Evolutionary conservation across 768 basidiomycete species (phyloP), one percentile per base, ranked within the genome.

Genomic region (Pisolithus microcarpus): DNA sequence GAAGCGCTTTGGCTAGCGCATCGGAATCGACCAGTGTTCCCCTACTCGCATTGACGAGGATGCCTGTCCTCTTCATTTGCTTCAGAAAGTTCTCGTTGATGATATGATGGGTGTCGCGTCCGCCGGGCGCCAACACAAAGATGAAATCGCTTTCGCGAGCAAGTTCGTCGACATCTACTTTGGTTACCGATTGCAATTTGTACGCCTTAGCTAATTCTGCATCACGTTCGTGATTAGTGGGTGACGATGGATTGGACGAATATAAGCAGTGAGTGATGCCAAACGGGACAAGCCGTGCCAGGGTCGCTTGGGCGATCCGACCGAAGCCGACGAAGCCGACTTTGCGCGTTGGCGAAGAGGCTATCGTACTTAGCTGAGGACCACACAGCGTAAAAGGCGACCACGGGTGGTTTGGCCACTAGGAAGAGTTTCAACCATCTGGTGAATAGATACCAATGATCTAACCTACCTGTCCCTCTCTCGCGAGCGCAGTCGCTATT

Each of bases 321-420:
- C 95, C 95, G 58, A 98, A 97, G 11, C 96, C 96, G 30, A 98
- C 74, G 71, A 98, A 96, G 1, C 91, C 93, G 2, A 84, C 80
- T 1, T 84, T 94, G 39, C 84, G 81, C 7, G 64, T 75, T 2
- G 75, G 75, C 7, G 77, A 71, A 15, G 72, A 58, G 2, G 61
- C 51, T 1, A 76, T 75, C 0, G 82, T 68, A 67, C 85, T 83
- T 18, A 89, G 69, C 62, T 92, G 90, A 1, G 81, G 87, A 0
- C 95, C 94, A 57, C 89, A 91, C 57, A 94, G 80, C 11, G 74
- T 70, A 67, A 91, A 93, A 0, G 94, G 95, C 0, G 81, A 70
- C 88, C 93, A 98, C 19, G 74, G 74, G 55, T 78, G 79, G 37
- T 67, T 66, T 1, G 89, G 82, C 95, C 95, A 99, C 84, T 93